Evolutionary conservation across 257 asterid species (phyloP).

Genomic region (Penstemon eatonii): DNA sequence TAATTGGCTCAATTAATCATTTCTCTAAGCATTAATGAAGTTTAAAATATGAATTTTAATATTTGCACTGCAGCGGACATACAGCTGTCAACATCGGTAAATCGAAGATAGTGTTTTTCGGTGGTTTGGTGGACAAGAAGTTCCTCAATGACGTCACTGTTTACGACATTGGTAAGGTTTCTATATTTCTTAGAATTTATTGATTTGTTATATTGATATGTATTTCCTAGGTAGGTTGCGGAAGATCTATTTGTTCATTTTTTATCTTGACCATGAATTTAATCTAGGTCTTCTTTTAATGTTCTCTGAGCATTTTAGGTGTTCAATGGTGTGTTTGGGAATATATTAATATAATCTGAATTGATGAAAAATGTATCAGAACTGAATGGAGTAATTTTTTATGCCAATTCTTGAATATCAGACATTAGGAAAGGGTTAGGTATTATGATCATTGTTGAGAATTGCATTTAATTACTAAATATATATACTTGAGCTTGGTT

Average conservation of each 20-base stretch:
- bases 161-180: constrained; percentile 72
- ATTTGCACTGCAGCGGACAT: constrained; percentile 61
- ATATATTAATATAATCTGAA: background rate
- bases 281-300: background rate
- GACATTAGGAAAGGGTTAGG: background rate
- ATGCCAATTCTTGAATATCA: background rate
- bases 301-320: constrained; percentile 1
- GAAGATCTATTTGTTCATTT: background rate
- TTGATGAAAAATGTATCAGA: background rate
- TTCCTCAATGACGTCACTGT: constrained; percentile 75
- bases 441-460: background rate
- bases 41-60: background rate
- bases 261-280: background rate
- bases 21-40: background rate
- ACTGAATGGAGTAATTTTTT: background rate
- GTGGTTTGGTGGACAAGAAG: constrained; percentile 81
- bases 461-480: background rate
- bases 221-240: constrained; percentile 1
- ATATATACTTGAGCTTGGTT: background rate
- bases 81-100: constrained; percentile 89
- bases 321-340: background rate
- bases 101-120: constrained; percentile 83
- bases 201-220: constrained; percentile 3
- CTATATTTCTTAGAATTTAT: background rate
- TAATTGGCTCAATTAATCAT: no score